Percentiles rank a stretch among this genome's conserved stretches.
phyloP scores from a whole-genome alignment of 176 grass and related monocot species.

The Calamus simplicifolius region DNA sequence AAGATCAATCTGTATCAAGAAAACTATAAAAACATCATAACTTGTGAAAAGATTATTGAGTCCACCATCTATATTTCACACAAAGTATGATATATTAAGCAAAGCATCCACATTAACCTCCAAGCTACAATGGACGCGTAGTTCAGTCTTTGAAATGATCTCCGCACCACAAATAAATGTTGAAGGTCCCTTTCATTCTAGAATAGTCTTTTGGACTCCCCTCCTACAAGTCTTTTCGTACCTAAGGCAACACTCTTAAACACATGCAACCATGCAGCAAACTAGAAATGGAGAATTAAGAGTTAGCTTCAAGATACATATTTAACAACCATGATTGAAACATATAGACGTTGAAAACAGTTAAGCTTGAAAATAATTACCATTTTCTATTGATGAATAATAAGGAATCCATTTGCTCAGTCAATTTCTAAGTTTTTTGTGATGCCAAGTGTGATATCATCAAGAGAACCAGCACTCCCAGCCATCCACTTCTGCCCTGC shows the following conservation, averaged over 20 bases:
- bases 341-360: too few species aligned
- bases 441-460: too few species aligned
- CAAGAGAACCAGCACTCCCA: too few species aligned
- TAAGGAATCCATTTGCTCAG: too few species aligned
- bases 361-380: too few species aligned
- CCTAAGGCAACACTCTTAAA: constrained; percentile 78
- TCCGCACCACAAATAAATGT: constrained; percentile 86
- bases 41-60: background rate
- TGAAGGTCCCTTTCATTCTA: constrained; percentile 72
- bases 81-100: background rate
- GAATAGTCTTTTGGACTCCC: constrained; percentile 82
- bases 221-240: constrained; percentile 79
- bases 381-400: too few species aligned
- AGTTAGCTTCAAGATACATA: too few species aligned
- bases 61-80: too few species aligned
- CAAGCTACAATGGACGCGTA: constrained; percentile 54
- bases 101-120: constrained; percentile 80
- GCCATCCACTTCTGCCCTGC: too few species aligned
- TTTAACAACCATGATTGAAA: too few species aligned
- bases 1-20: constrained; percentile 45
- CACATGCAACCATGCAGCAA: constrained; percentile 7
- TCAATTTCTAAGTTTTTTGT: too few species aligned
- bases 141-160: constrained; percentile 85
- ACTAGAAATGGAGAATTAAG: background rate
- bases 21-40: background rate